Conservation (phyloP, 768 basidiomycete species). For the Tulasnella sp. region DNA sequence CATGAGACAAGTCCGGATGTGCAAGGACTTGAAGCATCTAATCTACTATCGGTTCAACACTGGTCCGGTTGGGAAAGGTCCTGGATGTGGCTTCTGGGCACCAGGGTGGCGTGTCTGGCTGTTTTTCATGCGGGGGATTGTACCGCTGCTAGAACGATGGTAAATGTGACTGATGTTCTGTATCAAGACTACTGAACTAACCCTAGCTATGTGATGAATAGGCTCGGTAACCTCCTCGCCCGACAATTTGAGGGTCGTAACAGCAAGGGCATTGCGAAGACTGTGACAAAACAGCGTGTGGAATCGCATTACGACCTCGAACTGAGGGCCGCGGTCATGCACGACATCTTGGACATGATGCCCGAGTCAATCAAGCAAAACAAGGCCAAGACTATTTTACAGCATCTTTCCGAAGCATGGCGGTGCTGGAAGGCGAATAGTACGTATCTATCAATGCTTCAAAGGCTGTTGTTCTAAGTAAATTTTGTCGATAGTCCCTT, state of each 20-base stretch:
- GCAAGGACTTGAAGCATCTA: slow-evolving; percentile 96
- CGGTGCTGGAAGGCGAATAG: slow-evolving; percentile 94
- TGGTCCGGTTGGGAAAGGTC: slow-evolving; percentile 97
- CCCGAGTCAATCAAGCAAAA: slow-evolving; percentile 99
- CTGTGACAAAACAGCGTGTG: slow-evolving; percentile 97
- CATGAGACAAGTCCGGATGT: slow-evolving; percentile 99
- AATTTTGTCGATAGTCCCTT: slow-evolving; percentile 67
- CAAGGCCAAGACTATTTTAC: slow-evolving; percentile 98
- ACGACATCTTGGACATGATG: slow-evolving; percentile 99
- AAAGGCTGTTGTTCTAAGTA: not conserved
- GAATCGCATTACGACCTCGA: slow-evolving; percentile 98
- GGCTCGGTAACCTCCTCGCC: slow-evolving; percentile 91
- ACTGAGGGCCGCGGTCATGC: slow-evolving; percentile 96
- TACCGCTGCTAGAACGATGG: slow-evolving; percentile 95
- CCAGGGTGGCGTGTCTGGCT: slow-evolving; percentile 99
- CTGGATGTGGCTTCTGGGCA: slow-evolving; percentile 98
- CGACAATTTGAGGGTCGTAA: slow-evolving; percentile 98
- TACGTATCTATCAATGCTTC: too few species aligned
- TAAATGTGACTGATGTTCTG: slow-evolving; percentile 24
- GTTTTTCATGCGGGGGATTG: slow-evolving; percentile 99
- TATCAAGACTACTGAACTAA: not conserved
- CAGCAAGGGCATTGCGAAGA: slow-evolving; percentile 92
- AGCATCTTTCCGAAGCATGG: slow-evolving; percentile 98
- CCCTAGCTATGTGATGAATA: slow-evolving; percentile 19
- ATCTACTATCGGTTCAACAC: slow-evolving; percentile 99